phyloP scores from a whole-genome alignment of 306 rosid species.

The Castanospermum australe region DNA sequence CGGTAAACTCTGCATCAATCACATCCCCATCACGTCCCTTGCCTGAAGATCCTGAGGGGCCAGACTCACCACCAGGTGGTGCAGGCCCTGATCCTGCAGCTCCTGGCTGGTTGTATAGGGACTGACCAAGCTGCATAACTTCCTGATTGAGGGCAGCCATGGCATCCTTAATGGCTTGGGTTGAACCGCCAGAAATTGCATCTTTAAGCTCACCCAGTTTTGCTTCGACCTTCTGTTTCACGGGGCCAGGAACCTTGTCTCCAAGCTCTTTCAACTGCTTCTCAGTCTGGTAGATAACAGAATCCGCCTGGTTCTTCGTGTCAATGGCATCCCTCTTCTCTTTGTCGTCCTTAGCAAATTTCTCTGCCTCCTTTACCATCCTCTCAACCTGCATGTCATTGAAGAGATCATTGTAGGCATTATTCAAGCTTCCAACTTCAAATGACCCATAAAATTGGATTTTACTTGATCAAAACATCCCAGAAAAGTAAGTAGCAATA shows the following conservation, averaged over 20 bases:
- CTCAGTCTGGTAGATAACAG: constrained; percentile 91
- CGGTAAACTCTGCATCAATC: constrained; percentile 87
- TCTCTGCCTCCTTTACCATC: constrained; percentile 86
- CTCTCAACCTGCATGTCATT: constrained; percentile 62
- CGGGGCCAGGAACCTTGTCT: constrained; percentile 87
- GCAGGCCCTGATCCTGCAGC: constrained; percentile 59
- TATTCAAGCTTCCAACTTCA: not conserved
- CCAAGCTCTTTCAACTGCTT: constrained; percentile 92
- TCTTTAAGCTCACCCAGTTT: constrained; percentile 85
- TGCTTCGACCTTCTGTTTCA: constrained; percentile 89
- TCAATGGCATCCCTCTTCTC: constrained; percentile 93
- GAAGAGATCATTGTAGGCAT: not conserved
- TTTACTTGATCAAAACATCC: not conserved
- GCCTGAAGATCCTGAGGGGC: constrained; percentile 63
- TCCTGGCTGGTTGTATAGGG: constrained; percentile 88
- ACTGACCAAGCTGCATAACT: constrained; percentile 92
- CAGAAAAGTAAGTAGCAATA: not conserved
- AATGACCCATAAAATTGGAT: not conserved
- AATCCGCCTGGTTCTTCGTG: constrained; percentile 93
- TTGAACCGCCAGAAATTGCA: constrained; percentile 70
- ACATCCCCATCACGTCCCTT: constrained; percentile 80
- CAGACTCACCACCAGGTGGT: constrained; percentile 63
- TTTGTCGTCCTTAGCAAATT: constrained; percentile 78
- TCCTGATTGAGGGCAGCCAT: constrained; percentile 94
- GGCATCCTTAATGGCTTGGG: constrained; percentile 80